Evolutionary conservation across 2,329 filamentous ascomycete genomes (phyloP).

Genomic region (Claviceps sorghi): DNA sequence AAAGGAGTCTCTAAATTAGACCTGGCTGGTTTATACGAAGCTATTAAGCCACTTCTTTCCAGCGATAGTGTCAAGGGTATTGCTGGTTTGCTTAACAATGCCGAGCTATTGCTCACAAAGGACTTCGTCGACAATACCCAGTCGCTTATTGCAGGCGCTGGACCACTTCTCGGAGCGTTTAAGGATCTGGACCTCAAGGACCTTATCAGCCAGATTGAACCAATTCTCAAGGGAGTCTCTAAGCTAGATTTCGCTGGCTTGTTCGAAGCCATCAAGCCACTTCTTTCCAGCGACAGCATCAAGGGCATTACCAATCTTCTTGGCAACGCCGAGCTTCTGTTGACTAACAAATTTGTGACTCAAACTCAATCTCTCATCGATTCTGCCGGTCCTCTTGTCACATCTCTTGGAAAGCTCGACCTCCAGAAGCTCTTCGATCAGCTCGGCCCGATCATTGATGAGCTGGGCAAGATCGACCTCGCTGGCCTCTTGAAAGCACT

Average conservation of each 20-base stretch:
- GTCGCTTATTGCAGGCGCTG: conserved; percentile 12
- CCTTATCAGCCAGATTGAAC: conserved; percentile 10
- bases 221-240: conserved; percentile 14
- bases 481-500: conserved; percentile 15
- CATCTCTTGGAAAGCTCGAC: conserved; percentile 20
- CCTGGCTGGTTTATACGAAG: conserved; percentile 1
- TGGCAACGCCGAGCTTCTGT: not conserved
- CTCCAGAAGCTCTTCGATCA: conserved; percentile 17
- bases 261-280: not conserved
- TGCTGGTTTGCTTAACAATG: conserved; percentile 9
- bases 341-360: not conserved
- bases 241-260: conserved; percentile 4
- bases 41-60: not conserved
- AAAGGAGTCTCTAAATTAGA: conserved; percentile 7
- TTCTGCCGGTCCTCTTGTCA: conserved; percentile 16
- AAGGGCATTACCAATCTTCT: not conserved
- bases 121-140: conserved; percentile 19
- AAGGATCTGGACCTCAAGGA: conserved; percentile 16
- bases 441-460: conserved; percentile 17
- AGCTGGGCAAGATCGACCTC: conserved; percentile 11
- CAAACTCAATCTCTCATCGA: not conserved
- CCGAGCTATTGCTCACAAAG: conserved; percentile 16
- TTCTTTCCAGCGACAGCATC: not conserved
- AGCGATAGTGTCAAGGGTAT: not conserved
- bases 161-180: conserved; percentile 20